Conservation (phyloP, 441 rosid species). For the Jatropha podagrica region DNA sequence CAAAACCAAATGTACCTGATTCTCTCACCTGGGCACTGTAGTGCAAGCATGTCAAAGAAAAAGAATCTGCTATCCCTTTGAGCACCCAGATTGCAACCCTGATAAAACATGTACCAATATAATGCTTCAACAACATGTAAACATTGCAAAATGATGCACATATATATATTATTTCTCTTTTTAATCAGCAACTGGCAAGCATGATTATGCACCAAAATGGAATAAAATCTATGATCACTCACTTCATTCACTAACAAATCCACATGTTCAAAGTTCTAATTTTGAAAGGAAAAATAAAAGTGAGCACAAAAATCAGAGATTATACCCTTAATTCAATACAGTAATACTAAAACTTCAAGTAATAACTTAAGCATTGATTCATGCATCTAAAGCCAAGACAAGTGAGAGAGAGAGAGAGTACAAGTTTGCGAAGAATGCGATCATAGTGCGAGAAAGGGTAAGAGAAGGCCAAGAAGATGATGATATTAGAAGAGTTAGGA, state of each 20-base stretch:
- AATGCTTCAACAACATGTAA: background rate
- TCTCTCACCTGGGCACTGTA: slow-evolving; percentile 74
- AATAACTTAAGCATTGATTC: too few species aligned
- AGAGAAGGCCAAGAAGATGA: slow-evolving; percentile 73
- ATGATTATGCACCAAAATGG: too few species aligned
- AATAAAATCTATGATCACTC: background rate
- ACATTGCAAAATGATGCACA: background rate
- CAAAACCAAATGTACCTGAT: slow-evolving; percentile 38
- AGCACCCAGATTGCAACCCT: slow-evolving; percentile 81
- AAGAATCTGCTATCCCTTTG: slow-evolving; percentile 68
- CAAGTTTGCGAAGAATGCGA: slow-evolving; percentile 86
- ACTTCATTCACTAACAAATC: background rate
- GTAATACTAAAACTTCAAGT: too few species aligned
- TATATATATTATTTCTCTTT: background rate
- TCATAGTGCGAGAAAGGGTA: slow-evolving; percentile 87
- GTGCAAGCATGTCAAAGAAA: slow-evolving; percentile 71
- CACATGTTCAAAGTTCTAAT: too few species aligned
- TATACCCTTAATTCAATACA: background rate
- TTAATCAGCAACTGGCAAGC: background rate
- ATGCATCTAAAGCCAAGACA: background rate
- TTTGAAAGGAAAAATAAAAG: too few species aligned
- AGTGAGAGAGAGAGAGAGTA: slow-evolving; percentile 21
- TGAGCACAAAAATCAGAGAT: background rate
- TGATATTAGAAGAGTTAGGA: slow-evolving; percentile 42
- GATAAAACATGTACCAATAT: slow-evolving; percentile 6